phyloP scores from a whole-genome alignment of 129 eudicot genomes.

The Gnaphalium uliginosum region DNA sequence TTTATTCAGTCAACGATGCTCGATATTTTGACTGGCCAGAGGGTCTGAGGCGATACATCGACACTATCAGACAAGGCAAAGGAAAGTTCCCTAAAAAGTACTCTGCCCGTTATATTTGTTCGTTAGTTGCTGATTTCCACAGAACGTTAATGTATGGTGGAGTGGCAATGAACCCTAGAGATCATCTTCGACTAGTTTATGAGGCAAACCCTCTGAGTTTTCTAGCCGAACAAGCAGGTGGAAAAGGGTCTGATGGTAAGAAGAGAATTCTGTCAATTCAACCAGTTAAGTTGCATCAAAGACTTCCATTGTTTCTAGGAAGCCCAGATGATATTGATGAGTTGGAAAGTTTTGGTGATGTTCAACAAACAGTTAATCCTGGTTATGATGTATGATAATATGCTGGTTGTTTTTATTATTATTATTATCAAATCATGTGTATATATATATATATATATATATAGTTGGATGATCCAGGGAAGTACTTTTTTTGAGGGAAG shows the following conservation, averaged over 20 bases:
- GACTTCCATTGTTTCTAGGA: slow-evolving; percentile 90
- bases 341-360: slow-evolving; percentile 86
- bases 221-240: slow-evolving; percentile 89
- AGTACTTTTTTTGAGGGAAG: too few relatives aligned
- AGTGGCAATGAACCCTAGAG: slow-evolving; percentile 94
- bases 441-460: neutral
- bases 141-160: slow-evolving; percentile 94
- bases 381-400: slow-evolving; percentile 76
- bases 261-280: slow-evolving; percentile 70
- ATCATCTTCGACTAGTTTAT: slow-evolving; percentile 97
- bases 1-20: slow-evolving; percentile 96
- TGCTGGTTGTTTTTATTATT: neutral
- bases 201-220: slow-evolving; percentile 93
- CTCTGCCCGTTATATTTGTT: slow-evolving; percentile 91
- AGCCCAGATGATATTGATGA: slow-evolving; percentile 93
- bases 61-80: slow-evolving; percentile 94
- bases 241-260: slow-evolving; percentile 93
- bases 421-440: neutral
- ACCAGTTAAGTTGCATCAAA: slow-evolving; percentile 85
- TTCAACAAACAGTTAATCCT: slow-evolving; percentile 94
- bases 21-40: slow-evolving; percentile 99
- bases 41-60: slow-evolving; percentile 80
- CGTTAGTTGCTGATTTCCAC: slow-evolving; percentile 96
- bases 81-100: slow-evolving; percentile 86
- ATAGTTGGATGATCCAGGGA: too few relatives aligned